Base-by-base conservation (phyloP, 768 basidiomycete genomes). In the Tulasnella sp. region DNA sequence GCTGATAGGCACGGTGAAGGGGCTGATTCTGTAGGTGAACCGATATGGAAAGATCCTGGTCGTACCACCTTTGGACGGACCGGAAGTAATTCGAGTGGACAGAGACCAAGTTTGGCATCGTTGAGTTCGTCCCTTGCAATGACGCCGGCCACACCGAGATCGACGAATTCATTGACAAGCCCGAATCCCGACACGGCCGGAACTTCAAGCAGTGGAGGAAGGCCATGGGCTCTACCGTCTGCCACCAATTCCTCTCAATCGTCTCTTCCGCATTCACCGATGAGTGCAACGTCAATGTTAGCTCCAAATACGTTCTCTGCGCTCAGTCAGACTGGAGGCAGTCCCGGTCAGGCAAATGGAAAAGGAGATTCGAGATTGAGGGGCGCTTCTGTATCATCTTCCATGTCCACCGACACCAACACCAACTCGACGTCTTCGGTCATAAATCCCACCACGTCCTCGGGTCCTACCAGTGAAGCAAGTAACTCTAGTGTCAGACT, bases 401-500 rank as follows among this genome's bases (percentile, higher is more conserved):
- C 41, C 22, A 43, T 44, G 19, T 53, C 50, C 15, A 53, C 48
- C 0, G 51, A 53, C 19, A 45, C 43, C 1, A 31, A 53, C 19
- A 45, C 43, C 1, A 31, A 37, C 1, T 37, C 55, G 2, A 27
- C 42, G 1, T 46, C 53, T 12, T 20, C 50, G n/a, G 27, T 37
- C 16, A 31, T 34, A 4, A 20, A 53, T 25, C 41, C 45, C 10
- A 16, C 40, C 8, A 39, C 54, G 40, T 39, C 37, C 0, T 31
- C 52, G 13, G 39, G 52, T 3, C 42, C 56, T 28, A 46, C 54
- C 2, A 56, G 58, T 34, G 53, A 53, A n/a, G n/a, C n/a, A n/a
- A n/a, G n/a, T n/a, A n/a, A n/a, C 8, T 54, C 58, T 20, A 59
- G 57, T 51, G 47, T 58, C 20, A 57, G 55, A 2, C 32, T 53